These are phyloP conservation scores for Sclerospora graminicola DNA, from an alignment of 352 stramenopile species.

Conservation along the genomic window DNA sequence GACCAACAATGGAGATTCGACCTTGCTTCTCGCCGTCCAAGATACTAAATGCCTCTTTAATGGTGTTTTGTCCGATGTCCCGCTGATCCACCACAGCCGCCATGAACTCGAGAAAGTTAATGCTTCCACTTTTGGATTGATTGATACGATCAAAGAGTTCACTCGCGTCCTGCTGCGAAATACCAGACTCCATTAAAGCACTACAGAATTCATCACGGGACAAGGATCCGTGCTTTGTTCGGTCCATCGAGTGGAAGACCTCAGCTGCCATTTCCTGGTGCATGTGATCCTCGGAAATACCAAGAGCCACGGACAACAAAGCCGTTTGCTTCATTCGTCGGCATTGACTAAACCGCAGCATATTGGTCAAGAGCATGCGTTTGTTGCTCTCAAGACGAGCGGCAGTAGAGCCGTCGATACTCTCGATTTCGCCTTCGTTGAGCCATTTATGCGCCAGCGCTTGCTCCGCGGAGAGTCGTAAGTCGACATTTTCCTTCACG, in stretches of 20 bases:
- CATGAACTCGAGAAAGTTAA: constrained; percentile 95
- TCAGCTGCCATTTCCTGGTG: constrained; percentile 67
- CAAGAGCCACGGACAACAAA: constrained; percentile 56
- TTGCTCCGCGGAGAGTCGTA: constrained; percentile 48
- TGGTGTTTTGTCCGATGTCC: constrained; percentile 82
- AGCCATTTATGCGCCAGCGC: constrained; percentile 67
- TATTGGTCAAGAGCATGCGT: constrained; percentile 59
- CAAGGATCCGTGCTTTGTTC: constrained; percentile 76
- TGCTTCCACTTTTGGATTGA: constrained; percentile 69
- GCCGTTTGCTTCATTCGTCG: constrained; percentile 72
- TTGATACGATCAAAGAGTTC: constrained; percentile 74
- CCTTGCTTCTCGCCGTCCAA: constrained; percentile 87
- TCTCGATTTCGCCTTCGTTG: constrained; percentile 11
- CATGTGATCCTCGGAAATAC: constrained; percentile 61
- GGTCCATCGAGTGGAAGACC: constrained; percentile 85
- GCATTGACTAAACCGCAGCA: constrained; percentile 64
- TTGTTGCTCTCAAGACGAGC: constrained; percentile 47
- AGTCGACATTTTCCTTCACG: constrained; percentile 62
- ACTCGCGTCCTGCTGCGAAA: constrained; percentile 58
- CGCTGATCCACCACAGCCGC: constrained; percentile 89
- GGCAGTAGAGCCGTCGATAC: constrained; percentile 6
- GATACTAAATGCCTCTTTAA: constrained; percentile 87
- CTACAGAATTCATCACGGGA: constrained; percentile 90
- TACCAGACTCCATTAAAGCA: constrained; percentile 84
- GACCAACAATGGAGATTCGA: constrained; percentile 85